A percentile compares a stretch with the other conserved stretches of the same genome.
phyloP scores from a whole-genome alignment of 306 rosid species.

The Trifolium pratense region DNA sequence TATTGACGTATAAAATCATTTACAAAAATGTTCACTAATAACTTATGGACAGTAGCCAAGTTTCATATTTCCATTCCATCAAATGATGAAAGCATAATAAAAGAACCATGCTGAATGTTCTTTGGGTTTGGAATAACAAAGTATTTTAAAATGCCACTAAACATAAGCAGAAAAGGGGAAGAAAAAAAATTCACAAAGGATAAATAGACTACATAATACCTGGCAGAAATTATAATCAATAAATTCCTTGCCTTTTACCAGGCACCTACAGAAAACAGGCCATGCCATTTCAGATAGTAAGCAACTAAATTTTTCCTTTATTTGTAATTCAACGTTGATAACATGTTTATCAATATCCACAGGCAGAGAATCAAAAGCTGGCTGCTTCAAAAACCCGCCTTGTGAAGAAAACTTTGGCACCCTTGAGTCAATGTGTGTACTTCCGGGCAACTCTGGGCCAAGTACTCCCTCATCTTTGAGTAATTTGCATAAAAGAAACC shows the following conservation, averaged over 20 bases:
- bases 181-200: not conserved
- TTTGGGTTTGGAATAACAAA: constrained; percentile 11
- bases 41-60: constrained; percentile 7
- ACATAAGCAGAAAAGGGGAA: not conserved
- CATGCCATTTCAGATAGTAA: constrained; percentile 75
- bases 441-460: constrained; percentile 45
- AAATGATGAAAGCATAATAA: constrained; percentile 32
- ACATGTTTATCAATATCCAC: constrained; percentile 45
- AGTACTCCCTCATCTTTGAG: constrained; percentile 62
- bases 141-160: constrained; percentile 1
- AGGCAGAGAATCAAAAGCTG: constrained; percentile 55
- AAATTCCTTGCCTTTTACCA: constrained; percentile 79
- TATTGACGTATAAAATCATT: constrained; percentile 30
- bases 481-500: constrained; percentile 85
- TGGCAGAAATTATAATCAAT: constrained; percentile 74
- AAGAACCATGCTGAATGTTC: not conserved
- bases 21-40: constrained; percentile 21
- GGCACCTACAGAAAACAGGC: constrained; percentile 75
- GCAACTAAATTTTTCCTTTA: constrained; percentile 56
- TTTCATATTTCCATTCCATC: constrained; percentile 23
- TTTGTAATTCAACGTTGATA: constrained; percentile 48
- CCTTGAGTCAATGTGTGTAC: constrained; percentile 40
- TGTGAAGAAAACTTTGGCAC: constrained; percentile 61
- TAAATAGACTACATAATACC: constrained; percentile 53
- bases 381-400: constrained; percentile 94